Evolutionary conservation across 2,329 filamentous ascomycete species (phyloP).

Genomic region (Aspergillus alliaceus): DNA sequence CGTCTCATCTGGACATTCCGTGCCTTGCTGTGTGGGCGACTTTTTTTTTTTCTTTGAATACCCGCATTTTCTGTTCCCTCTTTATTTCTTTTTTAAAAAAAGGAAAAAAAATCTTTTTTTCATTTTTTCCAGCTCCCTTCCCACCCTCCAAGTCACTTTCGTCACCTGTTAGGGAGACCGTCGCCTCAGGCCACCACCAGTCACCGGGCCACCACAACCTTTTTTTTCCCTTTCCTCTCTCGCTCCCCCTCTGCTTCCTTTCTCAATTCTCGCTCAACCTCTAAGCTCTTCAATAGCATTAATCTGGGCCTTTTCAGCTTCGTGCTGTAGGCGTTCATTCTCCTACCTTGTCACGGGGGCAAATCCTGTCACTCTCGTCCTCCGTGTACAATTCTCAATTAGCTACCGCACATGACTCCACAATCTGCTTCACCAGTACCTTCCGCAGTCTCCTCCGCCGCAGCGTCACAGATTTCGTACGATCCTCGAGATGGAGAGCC

Average conservation of each 20-base stretch:
- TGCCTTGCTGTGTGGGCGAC: neutral
- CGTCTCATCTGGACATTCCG: conserved; percentile 4
- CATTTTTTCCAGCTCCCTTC: neutral
- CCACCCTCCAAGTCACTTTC: conserved; percentile 18
- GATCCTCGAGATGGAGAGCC: conserved; percentile 38
- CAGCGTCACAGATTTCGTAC: conserved; percentile 41
- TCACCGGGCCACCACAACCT: conserved; percentile 19
- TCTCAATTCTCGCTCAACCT: conserved; percentile 1
- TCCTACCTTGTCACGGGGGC: conserved; percentile 21
- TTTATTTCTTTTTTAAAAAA: conserved; percentile 9
- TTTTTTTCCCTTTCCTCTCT: conserved; percentile 19
- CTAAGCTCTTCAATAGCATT: conserved; percentile 11
- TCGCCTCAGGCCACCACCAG: conserved; percentile 24
- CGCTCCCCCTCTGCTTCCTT: conserved; percentile 1
- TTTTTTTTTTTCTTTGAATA: neutral
- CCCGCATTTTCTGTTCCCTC: neutral
- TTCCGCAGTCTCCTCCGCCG: conserved; percentile 44
- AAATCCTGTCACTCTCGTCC: conserved; percentile 22
- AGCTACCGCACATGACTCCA: conserved; percentile 43
- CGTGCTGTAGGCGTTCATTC: conserved; percentile 25
- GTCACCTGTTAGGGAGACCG: conserved; percentile 17
- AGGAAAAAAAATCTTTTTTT: no score
- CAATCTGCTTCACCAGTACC: conserved; percentile 43
- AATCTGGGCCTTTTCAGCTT: conserved; percentile 23
- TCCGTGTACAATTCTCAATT: conserved; percentile 18